phyloP scores from a whole-genome alignment of 345 rosid genomes.

The Rhizophora mangle region DNA sequence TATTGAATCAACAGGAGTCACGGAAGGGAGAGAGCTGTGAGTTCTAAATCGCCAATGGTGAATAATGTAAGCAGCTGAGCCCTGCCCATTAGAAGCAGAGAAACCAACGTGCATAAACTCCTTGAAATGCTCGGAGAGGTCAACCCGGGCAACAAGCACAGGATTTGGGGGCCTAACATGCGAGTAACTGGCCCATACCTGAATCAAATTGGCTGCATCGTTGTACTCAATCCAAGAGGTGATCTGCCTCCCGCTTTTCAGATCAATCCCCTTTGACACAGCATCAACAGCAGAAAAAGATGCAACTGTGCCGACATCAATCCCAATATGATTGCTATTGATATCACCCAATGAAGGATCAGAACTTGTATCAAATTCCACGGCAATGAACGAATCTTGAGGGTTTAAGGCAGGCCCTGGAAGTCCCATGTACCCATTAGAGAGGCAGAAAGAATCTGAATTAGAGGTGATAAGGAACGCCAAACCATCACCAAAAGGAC shows the following conservation, averaged over 20 bases:
- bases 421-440: constrained; percentile 64
- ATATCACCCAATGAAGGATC: constrained; percentile 57
- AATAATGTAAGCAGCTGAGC: constrained; percentile 59
- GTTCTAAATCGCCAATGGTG: constrained; percentile 67
- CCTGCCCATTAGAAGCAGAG: constrained; percentile 70
- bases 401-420: constrained; percentile 41
- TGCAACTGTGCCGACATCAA: constrained; percentile 47
- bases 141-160: constrained; percentile 51
- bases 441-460: constrained; percentile 58
- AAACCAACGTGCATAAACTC: constrained; percentile 86
- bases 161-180: constrained; percentile 51
- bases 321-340: constrained; percentile 61
- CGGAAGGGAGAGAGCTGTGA: constrained; percentile 31
- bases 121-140: constrained; percentile 51
- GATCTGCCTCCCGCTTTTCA: constrained; percentile 50
- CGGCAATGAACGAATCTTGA: constrained; percentile 58
- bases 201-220: constrained; percentile 47
- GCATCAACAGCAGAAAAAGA: constrained; percentile 61
- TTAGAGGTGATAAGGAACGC: constrained; percentile 77
- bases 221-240: constrained; percentile 75
- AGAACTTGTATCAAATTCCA: constrained; percentile 68
- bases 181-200: constrained; percentile 60
- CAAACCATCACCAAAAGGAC: constrained; percentile 74
- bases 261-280: constrained; percentile 49
- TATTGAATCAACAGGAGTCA: constrained; percentile 17